Conservation (phyloP, 2,329 filamentous ascomycete genomes). For the Epichloe elymi region DNA sequence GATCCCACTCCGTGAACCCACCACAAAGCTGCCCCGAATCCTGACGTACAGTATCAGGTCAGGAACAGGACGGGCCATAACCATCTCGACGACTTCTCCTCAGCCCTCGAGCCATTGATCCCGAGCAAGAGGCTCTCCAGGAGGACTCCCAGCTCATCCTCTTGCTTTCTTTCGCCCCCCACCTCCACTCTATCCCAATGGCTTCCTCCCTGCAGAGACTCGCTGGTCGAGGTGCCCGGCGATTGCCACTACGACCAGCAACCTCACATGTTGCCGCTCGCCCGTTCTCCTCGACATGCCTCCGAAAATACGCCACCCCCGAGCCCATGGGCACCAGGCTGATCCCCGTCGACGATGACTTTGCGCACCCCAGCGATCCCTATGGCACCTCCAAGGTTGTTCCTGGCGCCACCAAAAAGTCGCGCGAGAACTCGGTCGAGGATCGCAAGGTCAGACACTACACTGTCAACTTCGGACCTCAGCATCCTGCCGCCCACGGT, state of each 20-base stretch:
- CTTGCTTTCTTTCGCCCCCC: slow-evolving; percentile 17
- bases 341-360: slow-evolving; percentile 52
- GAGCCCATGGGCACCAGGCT: slow-evolving; percentile 42
- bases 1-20: slow-evolving; percentile 14
- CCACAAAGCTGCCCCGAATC: slow-evolving; percentile 19
- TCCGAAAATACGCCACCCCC: slow-evolving; percentile 50
- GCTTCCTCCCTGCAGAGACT: slow-evolving; percentile 55
- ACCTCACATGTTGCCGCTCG: slow-evolving; percentile 30
- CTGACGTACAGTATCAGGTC: slow-evolving; percentile 9
- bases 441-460: slow-evolving; percentile 92
- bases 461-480: slow-evolving; percentile 97
- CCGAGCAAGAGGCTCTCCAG: slow-evolving; percentile 22
- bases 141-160: slow-evolving; percentile 17
- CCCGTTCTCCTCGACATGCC: slow-evolving; percentile 51
- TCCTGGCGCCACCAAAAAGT: slow-evolving; percentile 30
- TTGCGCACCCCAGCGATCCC: slow-evolving; percentile 38
- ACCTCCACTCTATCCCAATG: slow-evolving; percentile 34
- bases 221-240: slow-evolving; percentile 57
- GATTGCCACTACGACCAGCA: slow-evolving; percentile 42
- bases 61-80: slow-evolving; percentile 2
- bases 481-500: slow-evolving; percentile 96
- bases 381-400: slow-evolving; percentile 32
- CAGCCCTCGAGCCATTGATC: slow-evolving; percentile 21
- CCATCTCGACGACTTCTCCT: slow-evolving; percentile 9
- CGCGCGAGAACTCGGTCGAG: slow-evolving; percentile 34